These are phyloP conservation scores for Geotrichum citri-aurantii DNA, from an alignment of 1,139 yeast genomes.

Conservation along the genomic window DNA sequence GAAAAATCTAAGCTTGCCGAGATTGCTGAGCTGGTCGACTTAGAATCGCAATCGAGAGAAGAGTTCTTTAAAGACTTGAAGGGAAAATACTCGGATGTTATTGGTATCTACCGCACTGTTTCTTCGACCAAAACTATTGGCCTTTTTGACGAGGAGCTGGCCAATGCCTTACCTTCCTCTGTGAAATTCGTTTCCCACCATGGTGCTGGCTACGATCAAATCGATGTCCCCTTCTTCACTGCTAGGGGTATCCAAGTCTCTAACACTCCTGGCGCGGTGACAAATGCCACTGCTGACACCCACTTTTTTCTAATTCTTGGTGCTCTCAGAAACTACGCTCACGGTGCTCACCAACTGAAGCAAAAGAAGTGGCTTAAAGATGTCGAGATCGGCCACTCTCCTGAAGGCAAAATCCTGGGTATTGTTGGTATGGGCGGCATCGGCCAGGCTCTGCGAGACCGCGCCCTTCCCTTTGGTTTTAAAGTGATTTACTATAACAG, in stretches of 20 bases:
- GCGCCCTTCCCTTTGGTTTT: conserved; percentile 60
- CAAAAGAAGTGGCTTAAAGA: conserved; percentile 34
- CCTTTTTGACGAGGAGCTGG: conserved; percentile 66
- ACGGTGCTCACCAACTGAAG: conserved; percentile 37
- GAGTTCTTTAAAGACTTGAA: conserved; percentile 34
- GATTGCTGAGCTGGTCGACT: conserved; percentile 23
- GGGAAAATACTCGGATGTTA: conserved; percentile 31
- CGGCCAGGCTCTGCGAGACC: conserved; percentile 66
- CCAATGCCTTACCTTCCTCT: conserved; percentile 52
- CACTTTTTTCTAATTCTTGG: conserved; percentile 56
- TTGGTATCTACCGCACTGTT: conserved; percentile 32
- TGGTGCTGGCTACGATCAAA: conserved; percentile 88
- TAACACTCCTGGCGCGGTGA: conserved; percentile 63
- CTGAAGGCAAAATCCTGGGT: conserved; percentile 60
- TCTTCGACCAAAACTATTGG: conserved; percentile 40
- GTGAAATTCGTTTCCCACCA: conserved; percentile 68
- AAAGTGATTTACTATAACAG: conserved; percentile 64
- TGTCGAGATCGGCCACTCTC: conserved; percentile 43
- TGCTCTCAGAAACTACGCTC: conserved; percentile 54
- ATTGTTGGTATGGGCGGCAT: conserved; percentile 80
- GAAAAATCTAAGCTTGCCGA: conserved; percentile 26
- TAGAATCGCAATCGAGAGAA: conserved; percentile 24
- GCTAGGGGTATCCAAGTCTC: conserved; percentile 52
- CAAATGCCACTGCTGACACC: conserved; percentile 71
- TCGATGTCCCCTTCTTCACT: conserved; percentile 48